These are phyloP conservation scores for Antitrichia curtipendula DNA, from an alignment of 225 moss, liverwort and hornwort species.

Conservation along the genomic window DNA sequence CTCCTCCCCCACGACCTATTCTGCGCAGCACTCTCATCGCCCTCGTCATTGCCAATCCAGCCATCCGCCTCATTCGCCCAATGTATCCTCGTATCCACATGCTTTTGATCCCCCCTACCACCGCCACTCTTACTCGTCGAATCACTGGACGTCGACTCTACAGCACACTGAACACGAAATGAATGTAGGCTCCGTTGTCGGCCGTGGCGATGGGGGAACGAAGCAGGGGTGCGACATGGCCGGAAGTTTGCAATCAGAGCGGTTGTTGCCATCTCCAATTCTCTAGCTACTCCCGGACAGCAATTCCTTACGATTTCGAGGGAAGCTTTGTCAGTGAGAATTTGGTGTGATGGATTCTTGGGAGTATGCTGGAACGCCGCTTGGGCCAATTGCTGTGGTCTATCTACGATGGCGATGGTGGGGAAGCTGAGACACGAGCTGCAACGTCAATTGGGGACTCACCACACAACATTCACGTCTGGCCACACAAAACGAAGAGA, in stretches of 20 bases:
- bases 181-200: neutral
- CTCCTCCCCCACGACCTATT: neutral
- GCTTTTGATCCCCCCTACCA: neutral
- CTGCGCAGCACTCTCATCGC: neutral
- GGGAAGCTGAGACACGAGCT: neutral
- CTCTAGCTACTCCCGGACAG: neutral
- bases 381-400: neutral
- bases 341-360: neutral
- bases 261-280: constrained; percentile 6
- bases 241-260: constrained; percentile 7
- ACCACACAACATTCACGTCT: neutral
- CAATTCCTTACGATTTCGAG: neutral
- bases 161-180: constrained; percentile 2
- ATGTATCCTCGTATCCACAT: constrained; percentile 53
- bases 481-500: neutral
- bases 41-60: constrained; percentile 33
- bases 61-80: constrained; percentile 39
- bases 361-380: neutral
- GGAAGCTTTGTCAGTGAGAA: neutral
- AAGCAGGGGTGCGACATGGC: constrained; percentile 8
- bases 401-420: neutral
- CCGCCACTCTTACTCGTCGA: constrained; percentile 7
- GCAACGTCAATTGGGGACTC: neutral
- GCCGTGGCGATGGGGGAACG: neutral
- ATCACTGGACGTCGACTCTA: constrained; percentile 3